Percentiles rank a stretch among this genome's conserved stretches.
These are phyloP conservation scores for Trapa incisa DNA, from an alignment of 345 rosid genomes.

Conservation along the genomic window DNA sequence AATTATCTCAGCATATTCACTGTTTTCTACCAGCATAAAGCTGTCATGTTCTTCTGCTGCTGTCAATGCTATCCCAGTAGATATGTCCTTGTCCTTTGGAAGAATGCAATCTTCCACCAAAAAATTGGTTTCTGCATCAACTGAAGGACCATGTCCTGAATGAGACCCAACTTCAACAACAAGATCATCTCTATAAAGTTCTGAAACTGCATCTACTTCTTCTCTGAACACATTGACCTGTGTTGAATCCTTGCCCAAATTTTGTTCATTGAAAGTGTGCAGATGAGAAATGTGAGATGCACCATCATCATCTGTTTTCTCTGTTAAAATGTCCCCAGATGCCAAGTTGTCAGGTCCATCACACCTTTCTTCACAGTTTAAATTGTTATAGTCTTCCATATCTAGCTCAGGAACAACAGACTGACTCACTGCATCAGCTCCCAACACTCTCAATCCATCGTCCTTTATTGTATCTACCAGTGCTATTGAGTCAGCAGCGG, in stretches of 20 bases:
- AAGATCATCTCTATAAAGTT: slow-evolving; percentile 13
- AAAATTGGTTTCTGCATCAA: not conserved
- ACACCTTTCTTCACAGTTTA: slow-evolving; percentile 9
- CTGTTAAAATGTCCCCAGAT: slow-evolving; percentile 5
- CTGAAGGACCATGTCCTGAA: not conserved
- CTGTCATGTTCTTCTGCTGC: not conserved
- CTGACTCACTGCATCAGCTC: slow-evolving; percentile 31
- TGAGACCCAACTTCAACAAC: slow-evolving; percentile 9
- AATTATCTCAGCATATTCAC: slow-evolving; percentile 1
- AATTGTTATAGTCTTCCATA: slow-evolving; percentile 8
- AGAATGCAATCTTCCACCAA: slow-evolving; percentile 1
- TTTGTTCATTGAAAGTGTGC: slow-evolving; percentile 10
- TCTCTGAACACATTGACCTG: slow-evolving; percentile 15
- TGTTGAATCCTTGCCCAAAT: slow-evolving; percentile 13
- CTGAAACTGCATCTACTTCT: slow-evolving; percentile 17
- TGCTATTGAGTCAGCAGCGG: slow-evolving; percentile 12
- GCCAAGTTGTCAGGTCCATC: slow-evolving; percentile 14
- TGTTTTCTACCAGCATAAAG: not conserved
- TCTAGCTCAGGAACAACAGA: slow-evolving; percentile 16
- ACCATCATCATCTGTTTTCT: slow-evolving; percentile 16
- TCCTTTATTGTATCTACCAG: slow-evolving; percentile 28
- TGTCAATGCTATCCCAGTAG: not conserved
- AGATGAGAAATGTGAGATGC: slow-evolving; percentile 13
- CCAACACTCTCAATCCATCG: slow-evolving; percentile 23
- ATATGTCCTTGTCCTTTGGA: not conserved